These are phyloP conservation scores for Suillus lakei DNA, from an alignment of 768 basidiomycete genomes.

Conservation along the genomic window DNA sequence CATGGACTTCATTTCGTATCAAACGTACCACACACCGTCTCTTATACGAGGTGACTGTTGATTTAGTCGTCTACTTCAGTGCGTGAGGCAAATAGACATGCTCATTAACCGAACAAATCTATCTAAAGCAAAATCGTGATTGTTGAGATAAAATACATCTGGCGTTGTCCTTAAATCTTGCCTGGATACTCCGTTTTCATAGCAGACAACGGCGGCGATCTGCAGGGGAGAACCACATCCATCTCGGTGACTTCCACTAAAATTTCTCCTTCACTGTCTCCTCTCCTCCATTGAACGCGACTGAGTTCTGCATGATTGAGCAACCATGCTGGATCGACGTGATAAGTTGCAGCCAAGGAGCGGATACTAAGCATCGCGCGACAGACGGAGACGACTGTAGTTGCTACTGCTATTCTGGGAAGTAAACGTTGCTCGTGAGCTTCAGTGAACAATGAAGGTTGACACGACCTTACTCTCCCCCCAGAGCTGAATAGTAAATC, in stretches of 20 bases:
- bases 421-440: background rate
- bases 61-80: slow-evolving; percentile 16
- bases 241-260: slow-evolving; percentile 20
- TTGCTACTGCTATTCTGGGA: slow-evolving; percentile 12
- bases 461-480: slow-evolving; percentile 16
- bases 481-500: slow-evolving; percentile 16
- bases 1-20: background rate
- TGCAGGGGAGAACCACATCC: background rate
- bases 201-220: background rate
- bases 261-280: slow-evolving; percentile 43
- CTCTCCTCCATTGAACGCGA: slow-evolving; percentile 46
- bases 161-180: no score
- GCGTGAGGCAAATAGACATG: background rate
- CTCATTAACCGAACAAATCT: background rate
- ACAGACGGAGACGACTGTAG: slow-evolving; percentile 35
- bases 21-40: background rate
- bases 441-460: background rate
- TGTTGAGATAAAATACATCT: background rate
- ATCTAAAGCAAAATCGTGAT: background rate
- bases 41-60: background rate
- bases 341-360: slow-evolving; percentile 45
- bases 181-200: no score
- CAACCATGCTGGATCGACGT: slow-evolving; percentile 48
- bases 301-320: slow-evolving; percentile 51
- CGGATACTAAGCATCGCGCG: slow-evolving; percentile 46